Evolutionary conservation across 805 yeast species (phyloP).

Genomic region (Lipomyces yamadae): DNA sequence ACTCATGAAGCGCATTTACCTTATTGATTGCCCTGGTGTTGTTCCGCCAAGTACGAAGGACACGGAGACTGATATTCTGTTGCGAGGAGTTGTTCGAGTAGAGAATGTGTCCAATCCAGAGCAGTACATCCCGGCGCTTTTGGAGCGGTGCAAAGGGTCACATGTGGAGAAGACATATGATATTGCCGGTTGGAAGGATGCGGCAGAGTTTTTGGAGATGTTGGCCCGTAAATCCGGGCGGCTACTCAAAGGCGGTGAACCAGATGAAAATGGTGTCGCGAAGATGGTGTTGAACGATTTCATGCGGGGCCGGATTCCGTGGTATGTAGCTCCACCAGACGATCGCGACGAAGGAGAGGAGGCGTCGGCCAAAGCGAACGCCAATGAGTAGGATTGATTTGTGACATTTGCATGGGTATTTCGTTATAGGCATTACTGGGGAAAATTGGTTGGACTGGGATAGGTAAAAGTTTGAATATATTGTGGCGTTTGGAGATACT

Average conservation of each 20-base stretch:
- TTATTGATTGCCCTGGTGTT: conserved; percentile 98
- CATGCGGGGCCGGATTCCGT: conserved; percentile 96
- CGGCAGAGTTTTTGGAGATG: conserved; percentile 83
- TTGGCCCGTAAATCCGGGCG: conserved; percentile 93
- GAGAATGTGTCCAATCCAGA: conserved; percentile 96
- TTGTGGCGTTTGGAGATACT: neutral
- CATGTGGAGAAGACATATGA: conserved; percentile 96
- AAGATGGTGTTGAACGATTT: conserved; percentile 90
- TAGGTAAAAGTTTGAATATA: neutral
- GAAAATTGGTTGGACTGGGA: neutral
- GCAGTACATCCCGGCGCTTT: conserved; percentile 87
- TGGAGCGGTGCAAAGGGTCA: conserved; percentile 81
- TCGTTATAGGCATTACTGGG: neutral
- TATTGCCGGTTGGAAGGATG: conserved; percentile 79
- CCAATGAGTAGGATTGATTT: neutral
- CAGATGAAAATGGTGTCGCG: conserved; percentile 92
- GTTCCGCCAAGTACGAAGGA: conserved; percentile 95
- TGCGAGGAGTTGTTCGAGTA: conserved; percentile 98
- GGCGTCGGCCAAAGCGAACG: neutral
- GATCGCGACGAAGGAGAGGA: conserved; percentile 60
- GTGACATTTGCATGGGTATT: neutral
- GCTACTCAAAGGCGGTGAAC: conserved; percentile 94
- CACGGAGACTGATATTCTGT: conserved; percentile 85
- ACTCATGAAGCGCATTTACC: conserved; percentile 90
- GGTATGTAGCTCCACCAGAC: conserved; percentile 96